Evolutionary conservation across 1,139 yeast genomes (phyloP).

Genomic region (Kluyveromyces marxianus): DNA sequence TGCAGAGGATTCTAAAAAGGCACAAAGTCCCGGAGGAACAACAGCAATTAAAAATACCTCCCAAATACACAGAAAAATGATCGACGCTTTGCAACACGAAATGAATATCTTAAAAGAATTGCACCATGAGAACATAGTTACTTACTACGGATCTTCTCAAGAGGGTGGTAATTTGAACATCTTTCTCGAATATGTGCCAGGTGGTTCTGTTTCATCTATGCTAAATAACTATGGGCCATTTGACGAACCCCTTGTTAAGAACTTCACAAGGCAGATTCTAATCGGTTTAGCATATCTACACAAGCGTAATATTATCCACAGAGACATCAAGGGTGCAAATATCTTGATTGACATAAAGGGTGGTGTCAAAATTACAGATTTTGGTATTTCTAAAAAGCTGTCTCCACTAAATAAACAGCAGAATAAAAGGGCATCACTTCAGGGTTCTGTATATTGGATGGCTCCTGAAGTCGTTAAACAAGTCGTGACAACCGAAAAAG

Average conservation of each 20-base stretch:
- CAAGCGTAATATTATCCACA: constrained; percentile 73
- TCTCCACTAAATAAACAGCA: constrained; percentile 27
- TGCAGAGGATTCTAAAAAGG: constrained; percentile 24
- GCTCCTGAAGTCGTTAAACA: constrained; percentile 96
- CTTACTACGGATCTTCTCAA: constrained; percentile 79
- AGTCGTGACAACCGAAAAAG: constrained; percentile 78
- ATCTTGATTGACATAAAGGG: constrained; percentile 86
- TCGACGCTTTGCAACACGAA: constrained; percentile 80
- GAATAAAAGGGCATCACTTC: constrained; percentile 69
- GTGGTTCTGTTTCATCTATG: constrained; percentile 91
- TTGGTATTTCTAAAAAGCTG: constrained; percentile 79
- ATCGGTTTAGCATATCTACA: constrained; percentile 79
- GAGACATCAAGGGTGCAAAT: constrained; percentile 92
- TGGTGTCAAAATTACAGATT: constrained; percentile 85
- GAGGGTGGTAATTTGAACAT: constrained; percentile 68
- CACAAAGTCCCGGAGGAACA: constrained; percentile 23
- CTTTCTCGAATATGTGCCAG: constrained; percentile 91
- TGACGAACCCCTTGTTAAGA: constrained; percentile 80
- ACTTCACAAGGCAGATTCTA: constrained; percentile 75
- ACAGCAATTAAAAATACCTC: constrained; percentile 31
- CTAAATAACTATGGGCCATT: constrained; percentile 81
- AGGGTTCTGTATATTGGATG: constrained; percentile 97
- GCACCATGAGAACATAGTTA: constrained; percentile 86
- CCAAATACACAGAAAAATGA: constrained; percentile 49
- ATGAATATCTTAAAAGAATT: constrained; percentile 70